phyloP scores from a whole-genome alignment of 805 yeast species.

The Cyberlindnera euphorbiiphila region DNA sequence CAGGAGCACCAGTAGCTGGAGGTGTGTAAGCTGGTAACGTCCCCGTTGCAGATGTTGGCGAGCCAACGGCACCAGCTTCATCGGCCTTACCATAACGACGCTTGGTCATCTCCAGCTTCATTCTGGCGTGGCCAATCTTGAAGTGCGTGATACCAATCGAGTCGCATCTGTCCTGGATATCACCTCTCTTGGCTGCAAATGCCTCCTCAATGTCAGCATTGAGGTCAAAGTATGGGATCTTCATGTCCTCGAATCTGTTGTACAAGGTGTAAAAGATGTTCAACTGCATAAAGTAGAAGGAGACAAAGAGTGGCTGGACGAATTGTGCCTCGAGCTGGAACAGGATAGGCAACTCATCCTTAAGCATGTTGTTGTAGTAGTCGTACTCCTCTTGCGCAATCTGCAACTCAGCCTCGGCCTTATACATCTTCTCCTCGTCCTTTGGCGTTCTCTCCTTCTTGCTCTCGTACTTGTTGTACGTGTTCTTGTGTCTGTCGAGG shows the following conservation, averaged over 20 bases:
- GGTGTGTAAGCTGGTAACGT: conserved; percentile 37
- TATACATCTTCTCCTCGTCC: conserved; percentile 88
- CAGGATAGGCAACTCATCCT: conserved; percentile 81
- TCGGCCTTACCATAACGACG: conserved; percentile 61
- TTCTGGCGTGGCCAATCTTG: conserved; percentile 82
- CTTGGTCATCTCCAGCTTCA: conserved; percentile 77
- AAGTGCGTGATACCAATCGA: conserved; percentile 87
- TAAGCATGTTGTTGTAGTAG: conserved; percentile 92
- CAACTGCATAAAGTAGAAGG: conserved; percentile 95
- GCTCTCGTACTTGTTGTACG: conserved; percentile 66
- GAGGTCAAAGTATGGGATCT: conserved; percentile 93
- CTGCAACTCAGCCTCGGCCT: conserved; percentile 83
- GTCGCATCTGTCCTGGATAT: conserved; percentile 85
- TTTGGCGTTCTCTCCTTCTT: conserved; percentile 82
- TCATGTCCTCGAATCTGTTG: conserved; percentile 90
- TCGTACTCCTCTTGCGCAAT: conserved; percentile 94
- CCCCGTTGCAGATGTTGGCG: conserved; percentile 29
- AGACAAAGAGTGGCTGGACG: conserved; percentile 88
- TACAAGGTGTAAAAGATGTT: conserved; percentile 93
- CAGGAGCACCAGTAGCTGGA: conserved; percentile 29
- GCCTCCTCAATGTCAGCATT: conserved; percentile 79
- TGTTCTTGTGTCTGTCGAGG: conserved; percentile 76
- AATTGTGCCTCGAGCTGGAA: conserved; percentile 88
- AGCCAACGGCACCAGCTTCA: conserved; percentile 35
- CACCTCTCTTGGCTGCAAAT: conserved; percentile 78